Conservation (phyloP, 1,284 basidiomycete genomes). For the Fistulina hepatica region DNA sequence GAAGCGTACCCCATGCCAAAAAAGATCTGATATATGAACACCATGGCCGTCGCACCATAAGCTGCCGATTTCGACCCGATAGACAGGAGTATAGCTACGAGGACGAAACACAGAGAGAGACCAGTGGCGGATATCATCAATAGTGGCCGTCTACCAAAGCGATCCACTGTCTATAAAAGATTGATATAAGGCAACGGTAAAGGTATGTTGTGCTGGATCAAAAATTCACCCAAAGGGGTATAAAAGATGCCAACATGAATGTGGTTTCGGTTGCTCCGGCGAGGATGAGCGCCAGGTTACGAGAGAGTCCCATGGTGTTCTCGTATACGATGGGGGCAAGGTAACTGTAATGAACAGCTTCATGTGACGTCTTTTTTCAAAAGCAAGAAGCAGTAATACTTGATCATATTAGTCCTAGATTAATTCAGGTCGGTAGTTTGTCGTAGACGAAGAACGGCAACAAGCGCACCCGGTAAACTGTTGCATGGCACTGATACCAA, state of each 20-base stretch:
- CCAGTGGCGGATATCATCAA: slow-evolving; percentile 32
- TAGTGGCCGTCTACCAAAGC: slow-evolving; percentile 28
- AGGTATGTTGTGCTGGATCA: neutral
- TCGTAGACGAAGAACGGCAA: neutral
- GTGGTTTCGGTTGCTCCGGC: slow-evolving; percentile 31
- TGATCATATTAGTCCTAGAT: slow-evolving; percentile 22
- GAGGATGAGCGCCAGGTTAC: slow-evolving; percentile 30
- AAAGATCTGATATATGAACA: slow-evolving; percentile 34
- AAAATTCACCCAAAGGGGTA: slow-evolving; percentile 28
- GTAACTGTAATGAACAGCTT: slow-evolving; percentile 19
- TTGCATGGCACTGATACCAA: slow-evolving; percentile 33
- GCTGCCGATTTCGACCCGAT: slow-evolving; percentile 24
- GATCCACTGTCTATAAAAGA: slow-evolving; percentile 30
- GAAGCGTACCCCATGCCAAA: slow-evolving; percentile 30
- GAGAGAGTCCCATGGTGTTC: slow-evolving; percentile 33
- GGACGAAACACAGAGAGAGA: slow-evolving; percentile 27
- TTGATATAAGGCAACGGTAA: neutral
- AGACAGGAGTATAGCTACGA: slow-evolving; percentile 26
- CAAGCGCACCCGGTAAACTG: slow-evolving; percentile 29
- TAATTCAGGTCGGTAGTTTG: neutral
- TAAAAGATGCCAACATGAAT: slow-evolving; percentile 35
- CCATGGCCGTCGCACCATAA: slow-evolving; percentile 29
- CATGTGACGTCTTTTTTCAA: too few species aligned
- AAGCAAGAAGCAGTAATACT: slow-evolving; percentile 13
- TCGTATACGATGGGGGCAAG: slow-evolving; percentile 33